Evolutionary conservation across 805 yeast genomes (phyloP).

Genomic region (Kuraishia piskuri): DNA sequence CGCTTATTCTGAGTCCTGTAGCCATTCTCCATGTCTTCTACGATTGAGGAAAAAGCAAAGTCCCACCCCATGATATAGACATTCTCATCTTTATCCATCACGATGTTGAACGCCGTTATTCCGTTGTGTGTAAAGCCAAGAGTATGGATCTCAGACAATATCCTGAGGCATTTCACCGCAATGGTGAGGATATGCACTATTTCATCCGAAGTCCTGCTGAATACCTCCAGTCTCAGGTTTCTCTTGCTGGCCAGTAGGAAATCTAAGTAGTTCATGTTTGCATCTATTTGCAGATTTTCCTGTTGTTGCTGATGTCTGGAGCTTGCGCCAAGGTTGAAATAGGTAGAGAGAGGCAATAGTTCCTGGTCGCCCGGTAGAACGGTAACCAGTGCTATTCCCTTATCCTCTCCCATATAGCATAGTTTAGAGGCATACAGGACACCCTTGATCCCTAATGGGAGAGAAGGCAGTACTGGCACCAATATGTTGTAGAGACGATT

Average conservation of each 20-base stretch:
- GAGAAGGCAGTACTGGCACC: neutral
- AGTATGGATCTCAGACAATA: conserved; percentile 25
- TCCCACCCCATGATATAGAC: conserved; percentile 40
- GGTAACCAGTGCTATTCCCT: conserved; percentile 2
- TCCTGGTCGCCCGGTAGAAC: conserved; percentile 1
- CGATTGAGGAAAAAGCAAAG: conserved; percentile 30
- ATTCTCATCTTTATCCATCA: conserved; percentile 25
- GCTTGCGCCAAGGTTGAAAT: neutral
- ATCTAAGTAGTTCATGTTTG: neutral
- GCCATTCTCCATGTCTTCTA: conserved; percentile 33
- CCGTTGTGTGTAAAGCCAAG: conserved; percentile 40
- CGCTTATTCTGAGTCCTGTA: conserved; percentile 31
- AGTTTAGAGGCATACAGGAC: neutral
- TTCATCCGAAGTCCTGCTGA: conserved; percentile 8
- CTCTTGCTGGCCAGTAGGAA: neutral
- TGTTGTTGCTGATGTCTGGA: neutral
- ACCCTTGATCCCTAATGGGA: conserved; percentile 1
- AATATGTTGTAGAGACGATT: neutral
- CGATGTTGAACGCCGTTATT: conserved; percentile 28
- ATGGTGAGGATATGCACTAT: conserved; percentile 14
- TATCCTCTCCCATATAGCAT: neutral
- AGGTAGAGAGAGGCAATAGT: neutral
- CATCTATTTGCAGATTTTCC: neutral
- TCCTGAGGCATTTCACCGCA: conserved; percentile 15
- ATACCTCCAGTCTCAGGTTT: conserved; percentile 5